Base-by-base conservation (phyloP, 2,329 filamentous ascomycete species). In the Colletotrichum eleusines region DNA sequence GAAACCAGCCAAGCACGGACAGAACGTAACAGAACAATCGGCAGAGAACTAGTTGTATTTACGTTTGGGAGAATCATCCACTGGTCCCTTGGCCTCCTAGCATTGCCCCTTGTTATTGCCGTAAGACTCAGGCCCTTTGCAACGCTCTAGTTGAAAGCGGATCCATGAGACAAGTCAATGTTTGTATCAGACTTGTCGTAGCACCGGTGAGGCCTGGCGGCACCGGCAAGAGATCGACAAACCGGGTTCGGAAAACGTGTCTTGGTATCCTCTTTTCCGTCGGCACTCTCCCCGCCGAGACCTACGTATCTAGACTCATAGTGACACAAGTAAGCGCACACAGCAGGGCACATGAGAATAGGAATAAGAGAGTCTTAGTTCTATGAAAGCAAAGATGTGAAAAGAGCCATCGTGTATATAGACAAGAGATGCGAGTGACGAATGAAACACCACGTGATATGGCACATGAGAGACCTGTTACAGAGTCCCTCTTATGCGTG, bases 241-340 rank as follows among this genome's bases (percentile, higher is more conserved):
- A 23, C 20, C 53, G 11, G 33, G 53, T 18, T 38, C 33, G 33
- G 33, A 55, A 55, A 55, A 55, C 5, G 23, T 40, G 53, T 55
- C 53, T 55, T 40, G 33, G 53, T 55, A 23, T 23, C 12, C 28
- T 55, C 20, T 55, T 55, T 55, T 55, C 53, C 33, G 33, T 38
- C 35, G 33, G 53, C 38, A 28, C 31, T 33, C 50, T 33, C 11
- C 4, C 28, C 8, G 18, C 26, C 16, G 18, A n/a, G n/a, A n/a
- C n/a, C n/a, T n/a, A n/a, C n/a, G n/a, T n/a, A n/a, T n/a, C n/a
- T n/a, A n/a, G n/a, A n/a, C n/a, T n/a, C n/a, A n/a, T n/a, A n/a
- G n/a, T n/a, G n/a, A n/a, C n/a, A n/a, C n/a, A n/a, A n/a, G n/a
- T n/a, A n/a, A n/a, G n/a, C n/a, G n/a, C n/a, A n/a, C n/a, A n/a